Evolutionary conservation across 306 rosid species (phyloP), one percentile per base, ranked within the genome.

Genomic region (Quercus aquifolioides): DNA sequence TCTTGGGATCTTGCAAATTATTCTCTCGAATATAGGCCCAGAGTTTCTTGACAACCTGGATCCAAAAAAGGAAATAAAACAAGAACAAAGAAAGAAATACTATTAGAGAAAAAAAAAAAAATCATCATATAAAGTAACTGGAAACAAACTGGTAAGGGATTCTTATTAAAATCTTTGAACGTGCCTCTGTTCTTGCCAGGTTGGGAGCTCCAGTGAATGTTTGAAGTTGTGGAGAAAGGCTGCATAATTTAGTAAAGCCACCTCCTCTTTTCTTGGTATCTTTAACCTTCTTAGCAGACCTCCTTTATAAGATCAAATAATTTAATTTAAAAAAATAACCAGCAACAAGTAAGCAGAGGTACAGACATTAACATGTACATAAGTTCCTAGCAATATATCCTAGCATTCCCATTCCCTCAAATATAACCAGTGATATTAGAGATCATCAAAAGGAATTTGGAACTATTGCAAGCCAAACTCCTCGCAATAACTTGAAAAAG

Each of bases 221-320:
- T 54, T 80, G 87, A 84, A 84, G 87, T 76, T 84, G 82, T 57
- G 82, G 87, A 77, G 87, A 84, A 59, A 84, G 87, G 77, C 85
- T 73, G 25, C 85, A 77, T 58, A 80, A 31, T 77, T 84, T 80
- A 58, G 76, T 71, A 73, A 84, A 49, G 54, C 54, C 54, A 12
- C 54, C 54, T 12, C 54, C 54, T 49, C 54, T 49, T 49, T 49
- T 49, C 17, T 49, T 49, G 54, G 17, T 49, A 49, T 10, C 54
- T 49, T 49, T 49, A 49, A 10, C 54, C 54, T 49, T 13, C 54
- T 49, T 49, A 3, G 54, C 54, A 49, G 54, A 13, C 54, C 54
- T 49, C 14, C 54, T 49, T 49, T 49, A 49, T 49, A 49, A 49
- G 54, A 49, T 49, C 54, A 49, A 12, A 49, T 49, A 49, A 49